Conservation (phyloP, 495 filamentous ascomycete species). For the Trichocladium uniseriatum region DNA sequence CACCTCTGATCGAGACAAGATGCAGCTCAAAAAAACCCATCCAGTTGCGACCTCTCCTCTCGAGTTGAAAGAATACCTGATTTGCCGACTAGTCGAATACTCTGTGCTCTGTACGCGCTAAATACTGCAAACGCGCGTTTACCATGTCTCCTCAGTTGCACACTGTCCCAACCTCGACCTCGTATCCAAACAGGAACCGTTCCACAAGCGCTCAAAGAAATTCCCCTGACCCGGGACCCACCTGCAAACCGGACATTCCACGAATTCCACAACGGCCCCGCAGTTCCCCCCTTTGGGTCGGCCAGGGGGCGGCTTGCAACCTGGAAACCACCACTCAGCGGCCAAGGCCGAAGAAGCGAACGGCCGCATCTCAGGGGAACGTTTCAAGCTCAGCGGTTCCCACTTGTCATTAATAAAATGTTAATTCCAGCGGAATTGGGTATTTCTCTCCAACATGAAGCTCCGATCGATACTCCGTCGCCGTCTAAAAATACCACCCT, state of each 20-base stretch:
- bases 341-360: background rate
- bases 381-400: conserved; percentile 1
- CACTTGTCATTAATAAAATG: background rate
- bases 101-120: too few relatives aligned
- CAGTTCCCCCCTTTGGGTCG: background rate
- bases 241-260: background rate
- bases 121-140: too few relatives aligned
- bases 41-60: too few relatives aligned
- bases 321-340: conserved; percentile 1
- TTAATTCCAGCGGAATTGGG: too few relatives aligned
- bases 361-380: background rate
- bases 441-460: too few relatives aligned
- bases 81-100: too few relatives aligned
- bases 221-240: conserved; percentile 1
- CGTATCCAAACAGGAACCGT: background rate
- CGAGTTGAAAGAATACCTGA: too few relatives aligned
- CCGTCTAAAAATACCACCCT: too few relatives aligned
- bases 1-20: background rate
- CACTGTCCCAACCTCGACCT: background rate
- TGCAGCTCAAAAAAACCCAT: too few relatives aligned
- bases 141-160: background rate
- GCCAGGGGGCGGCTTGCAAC: background rate
- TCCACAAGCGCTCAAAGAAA: background rate
- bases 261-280: background rate
- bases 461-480: too few relatives aligned